phyloP scores from a whole-genome alignment of 176 grass and related monocot genomes.

The Triticum turgidum region DNA sequence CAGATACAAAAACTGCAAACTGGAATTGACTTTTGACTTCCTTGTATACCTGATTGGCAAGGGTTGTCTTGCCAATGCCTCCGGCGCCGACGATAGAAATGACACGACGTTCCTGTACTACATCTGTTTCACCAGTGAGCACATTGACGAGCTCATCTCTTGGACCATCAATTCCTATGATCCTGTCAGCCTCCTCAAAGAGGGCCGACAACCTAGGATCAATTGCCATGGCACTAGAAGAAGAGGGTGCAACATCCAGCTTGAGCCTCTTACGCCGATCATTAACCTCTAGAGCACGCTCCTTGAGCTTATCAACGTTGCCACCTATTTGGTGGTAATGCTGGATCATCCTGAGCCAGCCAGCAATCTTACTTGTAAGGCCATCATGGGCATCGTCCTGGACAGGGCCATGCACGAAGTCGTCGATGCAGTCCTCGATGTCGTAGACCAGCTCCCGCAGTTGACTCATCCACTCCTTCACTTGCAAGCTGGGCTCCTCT shows the following conservation, averaged over 20 bases:
- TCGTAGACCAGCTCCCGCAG: background rate
- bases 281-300: background rate
- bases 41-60: too few species aligned
- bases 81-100: background rate
- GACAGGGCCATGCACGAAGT: background rate
- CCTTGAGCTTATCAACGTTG: background rate
- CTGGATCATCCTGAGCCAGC: background rate
- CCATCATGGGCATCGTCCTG: background rate
- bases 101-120: background rate
- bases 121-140: too few species aligned
- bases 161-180: background rate
- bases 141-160: background rate
- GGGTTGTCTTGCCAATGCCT: too few species aligned
- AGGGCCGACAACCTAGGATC: background rate
- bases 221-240: background rate
- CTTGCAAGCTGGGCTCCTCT: background rate
- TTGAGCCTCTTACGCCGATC: background rate
- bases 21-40: too few species aligned
- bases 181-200: background rate
- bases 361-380: background rate
- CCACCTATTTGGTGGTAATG: background rate
- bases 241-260: background rate
- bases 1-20: too few species aligned
- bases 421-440: background rate
- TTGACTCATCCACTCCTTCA: conserved; percentile 22